Evolutionary conservation across 116 monocot species (phyloP), one percentile per base, ranked within the genome.

Genomic region (Posidonia oceanica): DNA sequence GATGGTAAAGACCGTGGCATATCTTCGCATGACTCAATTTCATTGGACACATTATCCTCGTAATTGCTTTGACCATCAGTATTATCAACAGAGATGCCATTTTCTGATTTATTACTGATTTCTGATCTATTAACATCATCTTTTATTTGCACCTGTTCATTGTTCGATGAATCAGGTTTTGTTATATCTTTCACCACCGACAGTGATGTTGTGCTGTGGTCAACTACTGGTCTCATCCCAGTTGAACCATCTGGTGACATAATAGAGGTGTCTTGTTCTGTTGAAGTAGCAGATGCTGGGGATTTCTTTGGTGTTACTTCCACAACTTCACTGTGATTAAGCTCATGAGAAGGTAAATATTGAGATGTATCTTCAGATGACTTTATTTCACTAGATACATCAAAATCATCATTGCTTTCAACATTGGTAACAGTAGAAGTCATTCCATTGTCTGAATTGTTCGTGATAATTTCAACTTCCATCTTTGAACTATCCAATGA

Each of bases 31-130:
- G 54, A n/a, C 15, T 61, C 67, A 18, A 55, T 64, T 36, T 73
- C 52, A 57, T 14, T 52, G 41, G 56, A 39, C 11, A 61, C 23
- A 23, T 60, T 48, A 71, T 38, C 12, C 42, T 21, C 23, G 57
- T 54, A 13, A 66, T 44, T 74, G 36, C 52, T 20, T 62, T 52
- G 72, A 75, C 39, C 54, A 69, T 63, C 39, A 62, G 61, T 51
- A 53, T 13, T 18, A 17, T 7, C 69, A 36, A 15, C 29, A 69
- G 62, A 59, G n/a, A 37, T 36, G 67, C 68, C 67, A 75, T 68
- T 54, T 60, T 59, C 51, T 58, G 67, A 59, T 23, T 66, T 60
- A 13, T 60, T 41, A 7, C 48, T 48, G 5, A 48, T 54, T 51
- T 59, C 51, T 41, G 57, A 59, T 23, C 56, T 36, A 20, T 21